phyloP scores from a whole-genome alignment of 2,329 filamentous ascomycete genomes.

The Ophiostoma himal-ulmi region DNA sequence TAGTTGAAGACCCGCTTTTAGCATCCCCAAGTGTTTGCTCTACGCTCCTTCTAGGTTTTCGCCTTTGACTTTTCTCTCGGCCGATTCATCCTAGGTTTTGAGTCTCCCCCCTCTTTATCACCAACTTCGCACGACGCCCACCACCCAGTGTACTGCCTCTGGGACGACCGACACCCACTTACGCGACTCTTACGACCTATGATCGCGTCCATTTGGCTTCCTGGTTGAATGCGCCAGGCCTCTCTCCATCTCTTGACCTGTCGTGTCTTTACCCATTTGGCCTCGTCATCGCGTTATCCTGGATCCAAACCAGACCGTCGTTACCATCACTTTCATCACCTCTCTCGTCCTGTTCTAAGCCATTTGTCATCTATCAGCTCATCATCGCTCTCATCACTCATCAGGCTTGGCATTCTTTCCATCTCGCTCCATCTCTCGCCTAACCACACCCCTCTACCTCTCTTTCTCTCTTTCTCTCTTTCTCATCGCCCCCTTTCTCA shows the following conservation, averaged over 20 bases:
- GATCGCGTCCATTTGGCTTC: slow-evolving; percentile 10
- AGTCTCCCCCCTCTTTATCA: slow-evolving; percentile 13
- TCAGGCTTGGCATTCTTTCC: background rate
- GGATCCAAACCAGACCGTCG: background rate
- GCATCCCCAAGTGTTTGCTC: slow-evolving; percentile 13
- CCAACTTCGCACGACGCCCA: slow-evolving; percentile 3
- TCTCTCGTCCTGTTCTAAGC: background rate
- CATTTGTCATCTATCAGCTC: background rate
- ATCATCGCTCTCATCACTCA: background rate
- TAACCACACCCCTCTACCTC: slow-evolving; percentile 1
- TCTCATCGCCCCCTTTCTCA: background rate
- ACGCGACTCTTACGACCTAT: slow-evolving; percentile 15
- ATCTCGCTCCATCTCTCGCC: slow-evolving; percentile 30
- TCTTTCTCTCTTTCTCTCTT: background rate
- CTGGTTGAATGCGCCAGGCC: slow-evolving; percentile 26
- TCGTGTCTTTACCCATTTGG: slow-evolving; percentile 4
- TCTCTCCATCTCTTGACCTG: background rate
- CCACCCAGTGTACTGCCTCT: slow-evolving; percentile 14
- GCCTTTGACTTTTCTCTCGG: slow-evolving; percentile 21
- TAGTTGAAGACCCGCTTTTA: slow-evolving; percentile 11
- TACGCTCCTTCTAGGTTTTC: slow-evolving; percentile 15
- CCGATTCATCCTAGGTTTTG: slow-evolving; percentile 19
- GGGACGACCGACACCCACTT: slow-evolving; percentile 3
- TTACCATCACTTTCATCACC: background rate
- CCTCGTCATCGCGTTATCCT: slow-evolving; percentile 20